These are phyloP conservation scores for Thamnidium elegans DNA, from an alignment of 192 early-diverging fungal genomes.

Conservation along the genomic window DNA sequence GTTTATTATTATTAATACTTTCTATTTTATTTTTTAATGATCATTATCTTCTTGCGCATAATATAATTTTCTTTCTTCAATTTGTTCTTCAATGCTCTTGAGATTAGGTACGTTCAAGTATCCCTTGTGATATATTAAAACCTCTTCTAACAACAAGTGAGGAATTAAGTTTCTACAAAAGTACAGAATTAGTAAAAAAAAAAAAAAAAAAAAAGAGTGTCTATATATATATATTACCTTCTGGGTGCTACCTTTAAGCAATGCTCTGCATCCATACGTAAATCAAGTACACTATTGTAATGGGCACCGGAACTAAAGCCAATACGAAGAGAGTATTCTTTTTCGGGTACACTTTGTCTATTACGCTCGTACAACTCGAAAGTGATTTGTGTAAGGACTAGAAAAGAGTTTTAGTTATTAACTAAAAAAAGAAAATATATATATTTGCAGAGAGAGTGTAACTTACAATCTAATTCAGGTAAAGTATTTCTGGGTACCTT, in stretches of 20 bases:
- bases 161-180: slow-evolving; percentile 71
- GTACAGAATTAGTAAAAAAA: not conserved
- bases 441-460: not conserved
- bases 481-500: slow-evolving; percentile 60
- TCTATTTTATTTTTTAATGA: not conserved
- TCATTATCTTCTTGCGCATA: slow-evolving; percentile 37
- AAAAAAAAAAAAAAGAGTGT: not conserved
- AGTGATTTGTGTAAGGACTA: slow-evolving; percentile 93
- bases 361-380: slow-evolving; percentile 93
- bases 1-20: slow-evolving; percentile 16
- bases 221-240: slow-evolving; percentile 38
- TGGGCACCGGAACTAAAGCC: slow-evolving; percentile 93
- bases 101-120: slow-evolving; percentile 49
- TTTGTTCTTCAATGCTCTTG: slow-evolving; percentile 33
- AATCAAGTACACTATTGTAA: slow-evolving; percentile 85
- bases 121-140: slow-evolving; percentile 54
- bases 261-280: slow-evolving; percentile 80
- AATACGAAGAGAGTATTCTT: slow-evolving; percentile 87
- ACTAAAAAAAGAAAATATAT: too few species aligned
- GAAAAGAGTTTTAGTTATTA: not conserved
- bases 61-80: slow-evolving; percentile 33
- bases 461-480: slow-evolving; percentile 89
- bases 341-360: slow-evolving; percentile 46
- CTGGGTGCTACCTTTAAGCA: slow-evolving; percentile 80
- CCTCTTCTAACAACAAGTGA: slow-evolving; percentile 78